A percentile compares a stretch with the other conserved stretches of the same genome.
Evolutionary conservation across 192 early-diverging fungal genomes (phyloP).

Genomic region (Spinellus fusiger): DNA sequence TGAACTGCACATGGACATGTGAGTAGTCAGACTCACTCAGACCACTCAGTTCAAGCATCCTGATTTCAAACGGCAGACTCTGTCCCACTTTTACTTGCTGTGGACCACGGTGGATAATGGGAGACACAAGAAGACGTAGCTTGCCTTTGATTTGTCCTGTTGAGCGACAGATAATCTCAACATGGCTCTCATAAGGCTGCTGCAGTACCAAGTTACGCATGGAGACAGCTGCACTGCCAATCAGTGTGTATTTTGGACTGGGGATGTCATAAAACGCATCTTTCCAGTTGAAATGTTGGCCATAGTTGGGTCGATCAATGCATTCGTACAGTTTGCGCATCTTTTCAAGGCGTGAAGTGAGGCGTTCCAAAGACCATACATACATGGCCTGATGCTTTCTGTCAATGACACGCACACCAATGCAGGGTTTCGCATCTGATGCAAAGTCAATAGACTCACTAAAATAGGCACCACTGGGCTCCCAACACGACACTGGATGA

Average conservation of each 20-base stretch:
- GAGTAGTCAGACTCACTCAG: slow-evolving; percentile 52
- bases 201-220: slow-evolving; percentile 39
- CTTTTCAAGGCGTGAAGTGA: slow-evolving; percentile 25
- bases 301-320: slow-evolving; percentile 46
- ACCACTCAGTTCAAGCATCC: slow-evolving; percentile 52
- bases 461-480: too few relatives aligned
- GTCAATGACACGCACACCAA: slow-evolving; percentile 52
- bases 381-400: slow-evolving; percentile 45
- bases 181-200: slow-evolving; percentile 36
- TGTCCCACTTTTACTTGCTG: slow-evolving; percentile 32
- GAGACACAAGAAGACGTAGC: slow-evolving; percentile 38
- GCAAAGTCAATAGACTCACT: too few relatives aligned
- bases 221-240: slow-evolving; percentile 42
- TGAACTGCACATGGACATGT: slow-evolving; percentile 69
- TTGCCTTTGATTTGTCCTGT: slow-evolving; percentile 38
- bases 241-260: slow-evolving; percentile 43
- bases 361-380: slow-evolving; percentile 30
- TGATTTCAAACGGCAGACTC: slow-evolving; percentile 56
- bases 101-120: too few relatives aligned
- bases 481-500: slow-evolving; percentile 41
- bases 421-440: slow-evolving; percentile 33
- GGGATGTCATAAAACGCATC: slow-evolving; percentile 58
- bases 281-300: slow-evolving; percentile 51
- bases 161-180: slow-evolving; percentile 38
- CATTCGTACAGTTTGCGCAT: slow-evolving; percentile 46